Base-by-base conservation (phyloP, 495 filamentous ascomycete genomes). In the Xylaria bambusicola region DNA sequence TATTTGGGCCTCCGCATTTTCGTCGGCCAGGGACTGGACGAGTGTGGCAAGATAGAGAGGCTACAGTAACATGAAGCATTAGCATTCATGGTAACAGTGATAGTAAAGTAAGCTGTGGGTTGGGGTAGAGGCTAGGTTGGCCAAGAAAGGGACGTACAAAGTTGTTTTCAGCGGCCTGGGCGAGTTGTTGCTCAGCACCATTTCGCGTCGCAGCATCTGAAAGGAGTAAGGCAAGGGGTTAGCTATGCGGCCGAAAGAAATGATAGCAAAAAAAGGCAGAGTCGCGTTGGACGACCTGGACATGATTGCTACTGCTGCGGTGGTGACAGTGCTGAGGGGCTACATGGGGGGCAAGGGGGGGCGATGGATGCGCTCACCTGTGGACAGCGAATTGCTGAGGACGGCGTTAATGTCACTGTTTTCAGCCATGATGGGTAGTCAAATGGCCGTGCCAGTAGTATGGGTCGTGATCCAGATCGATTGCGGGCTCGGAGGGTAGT, bases 181-280 rank as follows among this genome's bases (percentile, higher is more conserved):
- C 84, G 66, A 98, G 89, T 79, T 98, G 94, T 73, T 92, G 88
- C 78, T 97, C 95, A 64, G 94, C 92, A 75, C 85, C 88, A 71
- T 89, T 85, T 81, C 94, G 92, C 73, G 89, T 85, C 66, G 86
- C 80, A 67, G 91, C 88, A 86, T 98, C 94, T 98, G 69, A 29
- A 56, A 64, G 59, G 60, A 71, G 69, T 69, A 53, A 57, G 55
- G 18, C 52, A 52, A 62, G 66, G 41, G 36, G 48, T 69, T 23
- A 69, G 69, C 49, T 49, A 12, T 31, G 40, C 42, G 52, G 31
- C 33, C 48, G 20, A 47, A 20, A 44, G 54, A 48, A 44, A 68
- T 72, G 65, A 40, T 50, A 44, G 62, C 5, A 33, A 33, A 33
- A 33, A 5, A 33, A 10, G 21, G 49, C 46, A 24, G 59, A 58